Evolutionary conservation across 2,329 filamentous ascomycete species (phyloP).

Genomic region (Falciphora oryzae): DNA sequence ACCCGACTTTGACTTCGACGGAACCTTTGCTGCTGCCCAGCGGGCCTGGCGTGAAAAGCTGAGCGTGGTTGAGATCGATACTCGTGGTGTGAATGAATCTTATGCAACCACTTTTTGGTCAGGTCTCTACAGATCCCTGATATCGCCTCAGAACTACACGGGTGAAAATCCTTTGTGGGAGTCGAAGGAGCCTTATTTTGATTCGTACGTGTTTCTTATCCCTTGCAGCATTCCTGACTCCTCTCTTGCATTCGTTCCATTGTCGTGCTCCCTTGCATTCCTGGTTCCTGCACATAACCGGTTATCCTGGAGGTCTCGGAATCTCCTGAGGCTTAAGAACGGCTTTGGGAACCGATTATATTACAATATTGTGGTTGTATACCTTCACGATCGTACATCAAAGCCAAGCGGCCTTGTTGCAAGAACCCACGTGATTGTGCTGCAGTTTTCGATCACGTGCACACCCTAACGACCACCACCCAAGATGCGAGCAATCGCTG

Average conservation of each 20-base stretch:
- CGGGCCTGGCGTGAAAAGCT: constrained; percentile 53
- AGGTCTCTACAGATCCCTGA: constrained; percentile 54
- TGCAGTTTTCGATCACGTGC: too few relatives aligned
- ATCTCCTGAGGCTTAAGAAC: too few relatives aligned
- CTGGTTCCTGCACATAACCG: too few relatives aligned
- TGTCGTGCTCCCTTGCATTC: too few relatives aligned
- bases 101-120: constrained; percentile 57
- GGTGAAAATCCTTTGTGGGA: constrained; percentile 24
- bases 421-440: too few relatives aligned
- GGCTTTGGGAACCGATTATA: too few relatives aligned
- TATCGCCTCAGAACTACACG: constrained; percentile 61
- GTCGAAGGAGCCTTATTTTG: constrained; percentile 4
- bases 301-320: background rate
- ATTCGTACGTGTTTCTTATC: background rate
- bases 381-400: too few relatives aligned
- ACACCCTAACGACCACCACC: background rate
- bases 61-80: constrained; percentile 43
- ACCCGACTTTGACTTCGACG: constrained; percentile 50
- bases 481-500: background rate
- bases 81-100: constrained; percentile 40
- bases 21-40: constrained; percentile 41
- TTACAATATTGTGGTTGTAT: too few relatives aligned
- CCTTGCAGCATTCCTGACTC: background rate
- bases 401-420: too few relatives aligned
- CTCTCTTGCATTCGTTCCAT: background rate